Evolutionary conservation across 306 rosid species (phyloP), one percentile per base, ranked within the genome.

Genomic region (Cajanus cajan): DNA sequence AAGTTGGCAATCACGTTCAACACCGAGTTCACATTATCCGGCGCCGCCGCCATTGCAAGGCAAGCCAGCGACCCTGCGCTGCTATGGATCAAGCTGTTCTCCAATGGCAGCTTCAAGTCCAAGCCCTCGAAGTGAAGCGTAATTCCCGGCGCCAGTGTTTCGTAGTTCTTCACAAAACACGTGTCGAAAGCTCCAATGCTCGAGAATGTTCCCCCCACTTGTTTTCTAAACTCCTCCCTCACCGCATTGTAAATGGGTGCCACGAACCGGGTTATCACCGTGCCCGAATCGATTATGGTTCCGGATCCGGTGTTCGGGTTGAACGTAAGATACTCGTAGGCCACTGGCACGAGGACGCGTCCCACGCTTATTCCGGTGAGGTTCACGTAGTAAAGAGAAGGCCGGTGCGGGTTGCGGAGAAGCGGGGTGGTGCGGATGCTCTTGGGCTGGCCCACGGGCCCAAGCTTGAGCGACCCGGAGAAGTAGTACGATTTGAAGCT

Each of bases 41-140:
- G 98, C 4, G 97, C 90, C 18, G 96, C 91, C 18, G 97, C 97
- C 97, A 95, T 95, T 0, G 98, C 93, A 83, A 95, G 82, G 66
- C 98, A 95, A 19, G 98, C 93, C 76, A 92, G 18, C 43, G 89
- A 70, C 34, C 98, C 98, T 0, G 98, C 82, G 37, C 91, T 89
- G 72, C 98, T 95, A 16, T 95, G 98, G 6, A 95, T 95, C 85
- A 95, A 82, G 59, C 88, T 90, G 50, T 92, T 95, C 77, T 95
- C 97, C 85, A 82, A 0, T 0, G 98, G 96, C 71, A 95, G 66
- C 50, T 15, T 82, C 88, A 95, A 66, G 52, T 90, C 88, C 88
- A 95, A 70, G 18, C 86, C 97, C 0, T 80, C 78, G 31, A 95
- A 88, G 39, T 84, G 93, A 0, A 95, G 71, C 2, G 92, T 88